These are phyloP conservation scores for Phytophthora constricta DNA, from an alignment of 352 stramenopile species.

Conservation along the genomic window DNA sequence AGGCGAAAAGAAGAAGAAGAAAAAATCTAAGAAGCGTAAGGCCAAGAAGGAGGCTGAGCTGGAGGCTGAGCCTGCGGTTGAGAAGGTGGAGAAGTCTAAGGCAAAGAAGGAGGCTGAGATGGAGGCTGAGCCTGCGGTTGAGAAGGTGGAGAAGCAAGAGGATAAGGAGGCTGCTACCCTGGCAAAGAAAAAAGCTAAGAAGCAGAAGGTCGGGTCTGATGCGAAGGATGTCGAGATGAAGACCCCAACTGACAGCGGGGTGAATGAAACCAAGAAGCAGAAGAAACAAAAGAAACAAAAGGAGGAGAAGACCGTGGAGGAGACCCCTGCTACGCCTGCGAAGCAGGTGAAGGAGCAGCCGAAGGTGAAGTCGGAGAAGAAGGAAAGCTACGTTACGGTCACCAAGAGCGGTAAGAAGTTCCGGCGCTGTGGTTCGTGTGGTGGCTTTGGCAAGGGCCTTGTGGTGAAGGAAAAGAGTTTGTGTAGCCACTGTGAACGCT, in stretches of 20 bases:
- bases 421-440: constrained; percentile 68
- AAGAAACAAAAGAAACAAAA: constrained; percentile 29
- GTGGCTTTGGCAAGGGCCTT: constrained; percentile 78
- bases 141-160: constrained; percentile 41
- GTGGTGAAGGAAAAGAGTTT: constrained; percentile 64
- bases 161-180: constrained; percentile 12
- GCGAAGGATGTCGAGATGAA: constrained; percentile 28
- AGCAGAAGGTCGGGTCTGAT: constrained; percentile 48
- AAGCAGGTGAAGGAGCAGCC: constrained; percentile 22
- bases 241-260: constrained; percentile 1
- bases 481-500: constrained; percentile 81
- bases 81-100: constrained; percentile 53
- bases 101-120: constrained; percentile 20
- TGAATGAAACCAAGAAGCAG: constrained; percentile 29
- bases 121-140: constrained; percentile 20
- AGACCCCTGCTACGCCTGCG: constrained; percentile 28
- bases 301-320: constrained; percentile 23
- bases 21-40: constrained; percentile 55
- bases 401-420: constrained; percentile 79
- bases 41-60: constrained; percentile 32
- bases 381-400: constrained; percentile 40
- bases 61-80: constrained; percentile 20
- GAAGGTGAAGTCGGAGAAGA: constrained; percentile 33
- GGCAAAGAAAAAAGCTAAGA: constrained; percentile 42
- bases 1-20: constrained; percentile 43